Evolutionary conservation across 2,329 filamentous ascomycete genomes (phyloP).

Genomic region (Tolypocladium album): DNA sequence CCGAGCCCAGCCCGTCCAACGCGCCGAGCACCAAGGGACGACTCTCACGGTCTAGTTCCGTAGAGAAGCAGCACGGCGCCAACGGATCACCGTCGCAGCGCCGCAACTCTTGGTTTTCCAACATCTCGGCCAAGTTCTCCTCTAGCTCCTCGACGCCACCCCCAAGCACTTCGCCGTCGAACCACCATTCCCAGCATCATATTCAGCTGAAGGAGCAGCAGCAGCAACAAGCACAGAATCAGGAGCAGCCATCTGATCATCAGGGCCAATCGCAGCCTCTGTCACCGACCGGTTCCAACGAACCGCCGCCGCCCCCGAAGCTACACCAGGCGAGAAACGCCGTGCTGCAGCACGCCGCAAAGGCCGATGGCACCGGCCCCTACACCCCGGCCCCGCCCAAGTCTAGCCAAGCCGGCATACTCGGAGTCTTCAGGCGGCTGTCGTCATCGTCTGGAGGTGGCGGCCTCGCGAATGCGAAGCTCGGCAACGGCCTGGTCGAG

Average conservation of each 20-base stretch:
- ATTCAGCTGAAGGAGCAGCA: constrained; percentile 7
- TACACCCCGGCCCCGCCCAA: constrained; percentile 69
- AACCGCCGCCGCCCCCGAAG: constrained; percentile 36
- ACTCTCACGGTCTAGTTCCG: constrained; percentile 22
- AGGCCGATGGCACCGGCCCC: constrained; percentile 49
- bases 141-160: constrained; percentile 38
- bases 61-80: constrained; percentile 18
- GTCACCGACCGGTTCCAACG: constrained; percentile 19
- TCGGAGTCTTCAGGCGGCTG: constrained; percentile 72
- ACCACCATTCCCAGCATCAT: constrained; percentile 6
- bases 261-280: constrained; percentile 3
- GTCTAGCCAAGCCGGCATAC: constrained; percentile 56
- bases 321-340: constrained; percentile 43
- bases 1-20: constrained; percentile 12
- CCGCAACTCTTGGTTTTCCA: constrained; percentile 86
- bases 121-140: constrained; percentile 82
- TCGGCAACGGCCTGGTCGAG: constrained; percentile 60
- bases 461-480: constrained; percentile 13
- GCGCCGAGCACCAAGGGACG: constrained; percentile 13
- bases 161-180: constrained; percentile 15
- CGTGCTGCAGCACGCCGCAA: constrained; percentile 45
- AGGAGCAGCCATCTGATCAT: constrained; percentile 1
- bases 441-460: constrained; percentile 57
- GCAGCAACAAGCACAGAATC: constrained; percentile 3
- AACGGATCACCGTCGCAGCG: constrained; percentile 31